Evolutionary conservation across 1,284 basidiomycete species (phyloP).

Genomic region (Stygiomarasmius scandens): DNA sequence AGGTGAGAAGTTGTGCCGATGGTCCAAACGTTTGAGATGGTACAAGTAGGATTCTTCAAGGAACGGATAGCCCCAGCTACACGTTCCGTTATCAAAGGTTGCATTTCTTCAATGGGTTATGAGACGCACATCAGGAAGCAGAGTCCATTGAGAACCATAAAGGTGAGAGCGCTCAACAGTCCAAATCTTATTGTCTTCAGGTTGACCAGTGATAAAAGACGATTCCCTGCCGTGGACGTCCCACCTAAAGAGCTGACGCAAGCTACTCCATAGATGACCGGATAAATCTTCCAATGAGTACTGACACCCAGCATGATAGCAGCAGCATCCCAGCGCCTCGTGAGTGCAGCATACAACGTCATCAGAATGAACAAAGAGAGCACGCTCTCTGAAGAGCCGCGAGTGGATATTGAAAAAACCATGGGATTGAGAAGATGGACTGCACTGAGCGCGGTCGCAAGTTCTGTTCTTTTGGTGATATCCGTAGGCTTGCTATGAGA

Average conservation of each 20-base stretch:
- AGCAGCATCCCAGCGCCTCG: constrained; percentile 56
- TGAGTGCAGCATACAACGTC: constrained; percentile 65
- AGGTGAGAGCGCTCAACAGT: constrained; percentile 67
- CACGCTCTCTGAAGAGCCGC: constrained; percentile 92
- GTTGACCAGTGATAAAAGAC: constrained; percentile 51
- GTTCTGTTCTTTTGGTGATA: constrained; percentile 19
- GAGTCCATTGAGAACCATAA: constrained; percentile 61
- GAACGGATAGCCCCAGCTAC: constrained; percentile 93
- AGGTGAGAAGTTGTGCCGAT: constrained; percentile 97
- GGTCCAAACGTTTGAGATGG: constrained; percentile 89
- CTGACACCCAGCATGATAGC: constrained; percentile 79
- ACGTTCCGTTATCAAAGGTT: constrained; percentile 11
- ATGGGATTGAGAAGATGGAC: constrained; percentile 90
- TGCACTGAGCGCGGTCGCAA: constrained; percentile 58
- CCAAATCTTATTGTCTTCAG: constrained; percentile 68
- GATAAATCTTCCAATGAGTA: constrained; percentile 96
- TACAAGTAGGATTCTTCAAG: constrained; percentile 93
- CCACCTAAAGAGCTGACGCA: constrained; percentile 69
- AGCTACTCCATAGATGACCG: constrained; percentile 85
- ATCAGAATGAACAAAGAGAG: constrained; percentile 82
- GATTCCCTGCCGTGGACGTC: constrained; percentile 20
- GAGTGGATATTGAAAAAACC: constrained; percentile 94
- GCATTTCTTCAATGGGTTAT: constrained; percentile 6
- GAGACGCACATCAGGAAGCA: constrained; percentile 80
- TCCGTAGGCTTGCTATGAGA: not conserved